These are phyloP conservation scores for Pythium aquatile DNA, from an alignment of 352 stramenopile genomes.

Conservation along the genomic window DNA sequence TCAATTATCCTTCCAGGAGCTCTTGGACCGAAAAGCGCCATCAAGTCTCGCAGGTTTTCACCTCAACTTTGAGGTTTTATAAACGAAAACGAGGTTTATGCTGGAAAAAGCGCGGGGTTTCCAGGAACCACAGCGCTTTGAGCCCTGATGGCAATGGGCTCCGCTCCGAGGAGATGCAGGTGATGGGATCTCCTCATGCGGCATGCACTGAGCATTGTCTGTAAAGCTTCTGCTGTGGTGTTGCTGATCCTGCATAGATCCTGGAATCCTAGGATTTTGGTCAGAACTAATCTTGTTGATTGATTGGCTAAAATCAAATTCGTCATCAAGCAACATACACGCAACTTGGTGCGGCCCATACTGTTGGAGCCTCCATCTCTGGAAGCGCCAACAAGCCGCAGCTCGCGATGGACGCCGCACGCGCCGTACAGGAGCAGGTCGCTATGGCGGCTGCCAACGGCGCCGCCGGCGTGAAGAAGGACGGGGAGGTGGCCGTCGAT, in stretches of 20 bases:
- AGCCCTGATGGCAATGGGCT: no score
- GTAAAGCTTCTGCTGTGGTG: no score
- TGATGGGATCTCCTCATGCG: no score
- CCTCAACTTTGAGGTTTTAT: conserved; percentile 20
- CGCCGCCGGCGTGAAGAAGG: conserved; percentile 15
- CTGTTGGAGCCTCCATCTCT: conserved; percentile 16
- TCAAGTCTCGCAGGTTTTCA: conserved; percentile 9
- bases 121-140: neutral
- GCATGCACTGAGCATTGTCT: neutral
- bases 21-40: conserved; percentile 6
- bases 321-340: conserved; percentile 8
- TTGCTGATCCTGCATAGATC: neutral
- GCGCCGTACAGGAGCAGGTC: conserved; percentile 6
- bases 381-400: neutral
- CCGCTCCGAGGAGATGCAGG: no score
- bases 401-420: conserved; percentile 6
- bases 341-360: conserved; percentile 7
- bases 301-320: conserved; percentile 21
- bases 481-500: conserved; percentile 23
- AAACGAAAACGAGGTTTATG: neutral
- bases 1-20: conserved; percentile 16
- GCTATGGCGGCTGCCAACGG: conserved; percentile 23
- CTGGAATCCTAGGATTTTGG: neutral
- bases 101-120: conserved; percentile 13
- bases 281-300: neutral